Percentiles rank a stretch among this genome's conserved stretches.
Evolutionary conservation across 2,329 filamentous ascomycete species (phyloP).

Genomic region (Stromatinia cepivora): DNA sequence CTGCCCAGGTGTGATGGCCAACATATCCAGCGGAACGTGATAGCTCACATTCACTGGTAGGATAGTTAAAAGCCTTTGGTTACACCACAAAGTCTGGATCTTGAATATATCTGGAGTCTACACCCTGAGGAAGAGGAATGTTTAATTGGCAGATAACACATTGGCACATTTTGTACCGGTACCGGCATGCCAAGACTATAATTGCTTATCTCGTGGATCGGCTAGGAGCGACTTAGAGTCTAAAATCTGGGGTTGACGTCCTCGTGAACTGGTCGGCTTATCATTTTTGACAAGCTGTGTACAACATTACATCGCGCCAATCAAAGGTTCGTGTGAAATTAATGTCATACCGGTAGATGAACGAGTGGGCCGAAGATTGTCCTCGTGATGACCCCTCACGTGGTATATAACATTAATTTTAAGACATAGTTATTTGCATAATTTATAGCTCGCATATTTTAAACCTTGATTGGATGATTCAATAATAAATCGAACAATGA

Average conservation of each 20-base stretch:
- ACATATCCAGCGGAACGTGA: constrained; percentile 3
- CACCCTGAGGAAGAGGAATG: neutral
- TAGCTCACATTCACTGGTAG: constrained; percentile 3
- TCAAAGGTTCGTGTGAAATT: neutral
- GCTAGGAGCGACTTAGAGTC: constrained; percentile 8
- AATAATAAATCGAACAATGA: too few relatives aligned
- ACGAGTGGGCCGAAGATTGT: neutral
- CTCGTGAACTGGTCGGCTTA: constrained; percentile 13
- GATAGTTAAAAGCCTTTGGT: neutral
- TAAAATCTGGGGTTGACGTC: constrained; percentile 6
- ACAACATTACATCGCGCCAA: neutral
- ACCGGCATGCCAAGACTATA: neutral
- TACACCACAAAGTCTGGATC: neutral
- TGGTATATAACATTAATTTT: too few relatives aligned
- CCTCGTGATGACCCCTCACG: neutral
- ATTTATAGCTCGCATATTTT: too few relatives aligned
- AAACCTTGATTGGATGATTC: too few relatives aligned
- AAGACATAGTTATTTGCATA: too few relatives aligned
- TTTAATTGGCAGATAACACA: constrained; percentile 2
- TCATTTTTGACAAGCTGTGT: neutral
- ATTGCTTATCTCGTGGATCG: constrained; percentile 14
- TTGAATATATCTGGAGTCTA: neutral
- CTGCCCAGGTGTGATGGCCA: constrained; percentile 12
- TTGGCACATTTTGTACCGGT: neutral
- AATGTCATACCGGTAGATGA: neutral